phyloP scores from a whole-genome alignment of 352 stramenopile species.

The Phytophthora tubulina region DNA sequence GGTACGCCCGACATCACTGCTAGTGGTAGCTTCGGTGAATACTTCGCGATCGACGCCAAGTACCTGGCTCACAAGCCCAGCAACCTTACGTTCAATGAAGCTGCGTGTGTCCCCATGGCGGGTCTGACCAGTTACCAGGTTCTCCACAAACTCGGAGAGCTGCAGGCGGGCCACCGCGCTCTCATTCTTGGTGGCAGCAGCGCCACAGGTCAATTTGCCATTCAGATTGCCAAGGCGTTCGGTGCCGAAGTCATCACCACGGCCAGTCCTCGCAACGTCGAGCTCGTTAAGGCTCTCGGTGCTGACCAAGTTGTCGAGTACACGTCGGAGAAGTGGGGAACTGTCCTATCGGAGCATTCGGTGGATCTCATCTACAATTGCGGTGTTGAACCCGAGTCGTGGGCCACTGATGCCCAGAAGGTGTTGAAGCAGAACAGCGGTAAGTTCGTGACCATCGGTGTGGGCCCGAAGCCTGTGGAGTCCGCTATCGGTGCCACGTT shows the following conservation, averaged over 20 bases:
- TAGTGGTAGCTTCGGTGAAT: constrained; percentile 46
- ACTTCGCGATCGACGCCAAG: constrained; percentile 34
- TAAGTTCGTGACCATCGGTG: constrained; percentile 42
- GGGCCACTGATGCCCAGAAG: constrained; percentile 32
- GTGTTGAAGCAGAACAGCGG: constrained; percentile 39
- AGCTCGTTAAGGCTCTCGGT: constrained; percentile 48
- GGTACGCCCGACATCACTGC: constrained; percentile 15
- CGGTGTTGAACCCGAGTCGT: constrained; percentile 31
- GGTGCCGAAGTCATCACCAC: constrained; percentile 47
- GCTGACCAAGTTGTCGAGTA: constrained; percentile 62
- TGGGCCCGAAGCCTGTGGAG: constrained; percentile 34
- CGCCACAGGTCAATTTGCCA: constrained; percentile 54
- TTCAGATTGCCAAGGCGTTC: constrained; percentile 60
- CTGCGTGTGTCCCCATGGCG: constrained; percentile 39
- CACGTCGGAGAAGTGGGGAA: constrained; percentile 48
- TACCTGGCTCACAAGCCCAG: constrained; percentile 53
- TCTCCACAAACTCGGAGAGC: constrained; percentile 31
- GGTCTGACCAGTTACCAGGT: constrained; percentile 49
- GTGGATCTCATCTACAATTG: constrained; percentile 48
- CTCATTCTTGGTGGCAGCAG: constrained; percentile 65
- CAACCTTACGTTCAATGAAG: constrained; percentile 51
- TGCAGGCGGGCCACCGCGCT: constrained; percentile 34
- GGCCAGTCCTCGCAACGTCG: constrained; percentile 46
- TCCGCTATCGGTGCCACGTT: constrained; percentile 34
- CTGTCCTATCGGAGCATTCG: constrained; percentile 38